These are phyloP conservation scores for Backusella westeae DNA, from an alignment of 192 early-diverging fungal species.

Conservation along the genomic window DNA sequence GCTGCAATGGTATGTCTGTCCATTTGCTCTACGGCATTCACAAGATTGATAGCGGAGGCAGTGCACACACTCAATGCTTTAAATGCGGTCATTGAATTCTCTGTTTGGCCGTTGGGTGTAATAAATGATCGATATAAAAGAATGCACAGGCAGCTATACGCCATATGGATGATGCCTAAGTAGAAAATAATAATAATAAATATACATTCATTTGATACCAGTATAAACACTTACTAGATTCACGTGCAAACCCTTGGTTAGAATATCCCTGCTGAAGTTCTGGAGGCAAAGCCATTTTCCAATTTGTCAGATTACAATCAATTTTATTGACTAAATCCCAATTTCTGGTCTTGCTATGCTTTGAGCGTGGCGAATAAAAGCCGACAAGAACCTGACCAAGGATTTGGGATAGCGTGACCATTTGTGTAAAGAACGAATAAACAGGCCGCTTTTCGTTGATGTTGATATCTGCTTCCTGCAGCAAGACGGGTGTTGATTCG, in stretches of 20 bases:
- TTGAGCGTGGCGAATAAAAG: constrained; percentile 27
- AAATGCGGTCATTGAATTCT: not conserved
- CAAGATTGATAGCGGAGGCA: constrained; percentile 27
- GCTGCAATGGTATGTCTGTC: not conserved
- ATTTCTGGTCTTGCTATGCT: not conserved
- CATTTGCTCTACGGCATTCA: constrained; percentile 21
- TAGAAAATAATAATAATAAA: not conserved
- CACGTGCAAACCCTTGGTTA: not conserved
- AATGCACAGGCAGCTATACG: constrained; percentile 20
- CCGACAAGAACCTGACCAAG: constrained; percentile 31
- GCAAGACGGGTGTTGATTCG: not conserved
- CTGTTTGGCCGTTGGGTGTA: not conserved
- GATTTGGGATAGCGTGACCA: constrained; percentile 24
- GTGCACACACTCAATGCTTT: constrained; percentile 25
- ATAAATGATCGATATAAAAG: constrained; percentile 36
- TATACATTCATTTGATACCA: not conserved
- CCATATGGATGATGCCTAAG: constrained; percentile 15
- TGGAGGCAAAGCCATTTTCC: constrained; percentile 23
- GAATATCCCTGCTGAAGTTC: not conserved
- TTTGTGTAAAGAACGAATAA: constrained; percentile 22
- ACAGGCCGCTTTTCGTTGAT: not conserved
- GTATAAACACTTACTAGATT: not conserved
- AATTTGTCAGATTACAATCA: constrained; percentile 24
- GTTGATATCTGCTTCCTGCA: not conserved
- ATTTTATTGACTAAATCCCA: constrained; percentile 17